Evolutionary conservation across 768 basidiomycete species (phyloP).

Genomic region (Chalciporus piperatus): DNA sequence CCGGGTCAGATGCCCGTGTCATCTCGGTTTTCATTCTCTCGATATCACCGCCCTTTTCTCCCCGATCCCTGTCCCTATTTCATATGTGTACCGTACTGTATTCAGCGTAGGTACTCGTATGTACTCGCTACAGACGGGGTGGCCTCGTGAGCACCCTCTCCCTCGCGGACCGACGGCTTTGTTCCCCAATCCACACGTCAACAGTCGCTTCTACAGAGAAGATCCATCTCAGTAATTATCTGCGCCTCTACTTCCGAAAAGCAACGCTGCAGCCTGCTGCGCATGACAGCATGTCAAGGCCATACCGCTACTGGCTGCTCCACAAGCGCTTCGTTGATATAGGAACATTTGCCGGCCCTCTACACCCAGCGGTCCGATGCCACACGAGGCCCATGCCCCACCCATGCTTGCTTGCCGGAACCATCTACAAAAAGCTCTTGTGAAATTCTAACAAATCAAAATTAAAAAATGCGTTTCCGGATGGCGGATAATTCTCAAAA

Average conservation of each 20-base stretch:
- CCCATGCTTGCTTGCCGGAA: conserved; percentile 6
- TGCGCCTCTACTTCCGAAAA: not conserved
- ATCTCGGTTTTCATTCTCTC: too few species aligned
- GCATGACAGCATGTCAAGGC: conserved; percentile 23
- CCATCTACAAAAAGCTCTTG: not conserved
- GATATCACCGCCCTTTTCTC: not conserved
- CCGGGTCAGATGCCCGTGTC: not conserved
- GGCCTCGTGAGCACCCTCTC: not conserved
- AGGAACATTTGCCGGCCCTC: conserved; percentile 2
- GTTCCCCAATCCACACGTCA: not conserved
- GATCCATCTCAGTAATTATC: conserved; percentile 5
- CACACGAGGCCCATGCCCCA: conserved; percentile 2
- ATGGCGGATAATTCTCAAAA: not conserved
- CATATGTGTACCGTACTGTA: too few species aligned
- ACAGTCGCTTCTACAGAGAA: conserved; percentile 8
- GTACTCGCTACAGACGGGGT: not conserved
- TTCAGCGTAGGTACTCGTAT: not conserved
- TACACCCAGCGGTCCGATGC: conserved; percentile 2
- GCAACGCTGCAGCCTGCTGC: conserved; percentile 22
- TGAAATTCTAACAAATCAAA: not conserved
- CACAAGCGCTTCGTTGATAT: conserved; percentile 13
- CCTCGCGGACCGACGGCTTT: not conserved
- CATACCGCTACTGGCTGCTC: conserved; percentile 20
- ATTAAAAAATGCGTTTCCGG: conserved; percentile 7
- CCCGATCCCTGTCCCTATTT: too few species aligned